These are phyloP conservation scores for Phytophthora pinifolia DNA, from an alignment of 352 stramenopile genomes.

Conservation along the genomic window DNA sequence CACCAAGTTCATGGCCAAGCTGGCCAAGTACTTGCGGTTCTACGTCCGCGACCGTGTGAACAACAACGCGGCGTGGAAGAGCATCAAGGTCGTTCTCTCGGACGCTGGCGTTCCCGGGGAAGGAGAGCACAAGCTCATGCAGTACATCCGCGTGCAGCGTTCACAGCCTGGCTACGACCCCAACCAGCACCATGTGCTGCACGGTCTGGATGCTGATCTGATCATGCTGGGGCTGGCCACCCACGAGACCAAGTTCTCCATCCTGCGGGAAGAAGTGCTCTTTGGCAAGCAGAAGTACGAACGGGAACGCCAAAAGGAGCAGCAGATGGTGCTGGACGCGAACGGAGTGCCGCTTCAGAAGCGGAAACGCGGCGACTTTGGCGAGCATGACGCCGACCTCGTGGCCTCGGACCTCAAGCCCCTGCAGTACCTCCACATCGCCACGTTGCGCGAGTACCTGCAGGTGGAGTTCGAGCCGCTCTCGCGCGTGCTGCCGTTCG, in stretches of 20 bases:
- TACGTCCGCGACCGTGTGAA: slow-evolving; percentile 96
- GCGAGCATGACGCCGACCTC: slow-evolving; percentile 72
- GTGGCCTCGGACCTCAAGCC: slow-evolving; percentile 90
- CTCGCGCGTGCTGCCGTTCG: slow-evolving; percentile 85
- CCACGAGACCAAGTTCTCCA: slow-evolving; percentile 99
- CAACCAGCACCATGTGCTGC: slow-evolving; percentile 97
- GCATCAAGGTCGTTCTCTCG: slow-evolving; percentile 95
- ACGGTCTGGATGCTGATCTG: slow-evolving; percentile 98
- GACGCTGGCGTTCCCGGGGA: slow-evolving; percentile 97
- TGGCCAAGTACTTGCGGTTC: slow-evolving; percentile 90
- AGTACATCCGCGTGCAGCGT: slow-evolving; percentile 95
- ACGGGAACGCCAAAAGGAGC: slow-evolving; percentile 64
- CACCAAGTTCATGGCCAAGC: slow-evolving; percentile 97
- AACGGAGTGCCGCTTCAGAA: slow-evolving; percentile 74
- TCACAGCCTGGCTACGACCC: slow-evolving; percentile 96
- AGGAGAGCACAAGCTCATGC: slow-evolving; percentile 99
- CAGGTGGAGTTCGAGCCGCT: slow-evolving; percentile 92
- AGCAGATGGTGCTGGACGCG: slow-evolving; percentile 62
- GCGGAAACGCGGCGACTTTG: slow-evolving; percentile 83
- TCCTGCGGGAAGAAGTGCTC: slow-evolving; percentile 95
- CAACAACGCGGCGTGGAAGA: slow-evolving; percentile 93
- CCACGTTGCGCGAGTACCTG: slow-evolving; percentile 94
- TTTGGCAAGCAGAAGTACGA: slow-evolving; percentile 87
- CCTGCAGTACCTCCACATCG: slow-evolving; percentile 93
- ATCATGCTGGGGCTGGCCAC: slow-evolving; percentile 99